phyloP scores from a whole-genome alignment of 2,329 filamentous ascomycete genomes.

The Beauveria bassiana region DNA sequence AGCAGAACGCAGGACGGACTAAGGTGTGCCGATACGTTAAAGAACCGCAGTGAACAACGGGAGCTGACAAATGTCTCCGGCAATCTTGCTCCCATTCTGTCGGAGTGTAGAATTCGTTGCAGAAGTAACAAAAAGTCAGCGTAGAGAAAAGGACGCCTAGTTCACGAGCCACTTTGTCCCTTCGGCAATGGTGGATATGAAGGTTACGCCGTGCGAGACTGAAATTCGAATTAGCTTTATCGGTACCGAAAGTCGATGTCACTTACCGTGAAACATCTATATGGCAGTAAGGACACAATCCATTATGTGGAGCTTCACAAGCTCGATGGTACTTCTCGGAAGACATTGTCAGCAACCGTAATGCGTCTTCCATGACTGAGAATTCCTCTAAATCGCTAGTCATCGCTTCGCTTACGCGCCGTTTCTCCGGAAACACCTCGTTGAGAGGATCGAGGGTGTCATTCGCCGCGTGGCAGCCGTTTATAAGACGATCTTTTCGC shows the following conservation, averaged over 20 bases:
- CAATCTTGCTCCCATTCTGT: conserved; percentile 1
- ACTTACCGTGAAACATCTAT: neutral
- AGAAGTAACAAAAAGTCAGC: conserved; percentile 6
- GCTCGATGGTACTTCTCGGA: neutral
- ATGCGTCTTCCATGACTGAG: neutral
- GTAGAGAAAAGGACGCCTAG: neutral
- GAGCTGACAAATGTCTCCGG: neutral
- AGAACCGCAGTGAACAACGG: neutral
- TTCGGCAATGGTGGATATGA: conserved; percentile 3
- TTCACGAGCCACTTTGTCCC: neutral
- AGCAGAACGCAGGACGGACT: conserved; percentile 5
- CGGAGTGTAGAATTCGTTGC: neutral
- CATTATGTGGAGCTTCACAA: neutral
- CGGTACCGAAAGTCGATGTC: neutral
- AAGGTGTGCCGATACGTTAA: conserved; percentile 2
- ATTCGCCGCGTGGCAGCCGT: neutral
- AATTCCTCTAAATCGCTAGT: neutral
- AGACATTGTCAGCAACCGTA: neutral
- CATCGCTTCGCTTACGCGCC: neutral
- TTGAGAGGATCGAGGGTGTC: neutral
- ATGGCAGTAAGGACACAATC: neutral
- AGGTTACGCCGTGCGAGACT: neutral
- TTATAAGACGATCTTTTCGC: neutral
- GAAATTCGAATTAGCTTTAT: neutral
- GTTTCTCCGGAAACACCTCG: neutral